Percentiles rank a stretch among this genome's conserved stretches.
Evolutionary conservation across 2,329 filamentous ascomycete species (phyloP).

Genomic region (Pestalotiopsis fici): DNA sequence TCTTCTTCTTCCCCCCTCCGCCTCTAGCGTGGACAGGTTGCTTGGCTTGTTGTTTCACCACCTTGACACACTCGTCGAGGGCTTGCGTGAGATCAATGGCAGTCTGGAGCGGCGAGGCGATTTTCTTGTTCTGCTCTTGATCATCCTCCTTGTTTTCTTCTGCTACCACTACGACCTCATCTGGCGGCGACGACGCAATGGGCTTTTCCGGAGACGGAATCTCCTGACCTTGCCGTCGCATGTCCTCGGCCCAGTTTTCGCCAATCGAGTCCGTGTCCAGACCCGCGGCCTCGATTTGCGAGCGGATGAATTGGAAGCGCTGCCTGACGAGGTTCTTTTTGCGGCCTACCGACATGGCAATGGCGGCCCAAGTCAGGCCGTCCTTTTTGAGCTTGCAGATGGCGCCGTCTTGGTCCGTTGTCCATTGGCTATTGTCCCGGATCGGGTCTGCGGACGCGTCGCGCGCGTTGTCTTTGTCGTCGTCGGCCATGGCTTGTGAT

Average conservation of each 20-base stretch:
- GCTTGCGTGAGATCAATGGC: neutral
- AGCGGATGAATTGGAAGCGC: slow-evolving; percentile 14
- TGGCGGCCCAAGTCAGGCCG: slow-evolving; percentile 15
- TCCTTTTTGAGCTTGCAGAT: slow-evolving; percentile 16
- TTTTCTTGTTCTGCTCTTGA: neutral
- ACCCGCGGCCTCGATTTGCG: neutral
- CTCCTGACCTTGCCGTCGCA: neutral
- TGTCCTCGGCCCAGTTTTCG: slow-evolving; percentile 8
- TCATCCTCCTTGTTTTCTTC: neutral
- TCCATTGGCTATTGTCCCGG: slow-evolving; percentile 16
- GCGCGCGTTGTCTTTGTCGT: too few species aligned
- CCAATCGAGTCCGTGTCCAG: neutral
- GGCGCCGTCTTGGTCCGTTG: slow-evolving; percentile 17
- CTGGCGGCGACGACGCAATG: neutral
- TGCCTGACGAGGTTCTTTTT: slow-evolving; percentile 11
- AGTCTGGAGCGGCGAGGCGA: too few species aligned
- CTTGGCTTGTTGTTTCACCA: neutral
- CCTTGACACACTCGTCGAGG: neutral
- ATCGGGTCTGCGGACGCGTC: too few species aligned
- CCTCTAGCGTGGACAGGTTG: neutral
- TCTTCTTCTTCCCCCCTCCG: neutral
- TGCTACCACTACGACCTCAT: neutral
- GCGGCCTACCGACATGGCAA: slow-evolving; percentile 14
- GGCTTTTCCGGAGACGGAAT: neutral
- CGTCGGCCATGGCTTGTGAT: neutral